Evolutionary conservation across 1,284 basidiomycete genomes (phyloP).

Genomic region (Chalciporus sp.): DNA sequence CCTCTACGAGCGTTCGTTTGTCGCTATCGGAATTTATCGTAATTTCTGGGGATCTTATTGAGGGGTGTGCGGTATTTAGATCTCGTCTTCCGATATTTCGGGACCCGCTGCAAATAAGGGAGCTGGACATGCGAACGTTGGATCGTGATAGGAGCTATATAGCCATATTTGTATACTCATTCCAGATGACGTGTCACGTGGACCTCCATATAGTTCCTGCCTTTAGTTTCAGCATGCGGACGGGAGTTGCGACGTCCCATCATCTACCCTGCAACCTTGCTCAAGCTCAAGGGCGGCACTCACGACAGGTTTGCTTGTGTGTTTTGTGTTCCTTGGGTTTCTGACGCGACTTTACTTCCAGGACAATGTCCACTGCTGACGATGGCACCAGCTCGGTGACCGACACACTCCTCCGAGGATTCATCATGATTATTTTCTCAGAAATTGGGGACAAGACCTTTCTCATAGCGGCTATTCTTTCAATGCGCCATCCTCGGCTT

Average conservation of each 20-base stretch:
- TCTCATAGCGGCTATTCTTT: conserved; percentile 94
- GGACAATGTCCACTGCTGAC: conserved; percentile 21
- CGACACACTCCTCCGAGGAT: conserved; percentile 72
- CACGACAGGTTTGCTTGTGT: conserved; percentile 5
- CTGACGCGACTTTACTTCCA: conserved; percentile 7
- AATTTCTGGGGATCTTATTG: background rate
- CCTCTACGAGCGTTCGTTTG: background rate
- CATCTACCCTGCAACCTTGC: background rate
- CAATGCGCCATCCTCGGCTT: conserved; percentile 88
- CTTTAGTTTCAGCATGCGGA: background rate
- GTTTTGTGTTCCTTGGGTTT: background rate
- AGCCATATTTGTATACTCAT: background rate
- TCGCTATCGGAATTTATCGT: background rate
- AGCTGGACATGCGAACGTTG: no score
- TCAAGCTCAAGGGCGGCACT: conserved; percentile 1
- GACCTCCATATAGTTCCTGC: background rate
- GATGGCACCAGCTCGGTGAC: conserved; percentile 18
- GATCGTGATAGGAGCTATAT: background rate
- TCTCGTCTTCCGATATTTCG: background rate
- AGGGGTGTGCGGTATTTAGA: background rate
- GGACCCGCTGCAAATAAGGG: background rate
- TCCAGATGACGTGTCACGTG: background rate
- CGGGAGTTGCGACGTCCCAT: background rate
- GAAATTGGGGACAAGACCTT: conserved; percentile 99
- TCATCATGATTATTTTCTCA: conserved; percentile 87